Percentiles rank a stretch among this genome's conserved stretches.
Conservation (phyloP, 169 alveolate species). For the Plasmodium reichenowi region DNA sequence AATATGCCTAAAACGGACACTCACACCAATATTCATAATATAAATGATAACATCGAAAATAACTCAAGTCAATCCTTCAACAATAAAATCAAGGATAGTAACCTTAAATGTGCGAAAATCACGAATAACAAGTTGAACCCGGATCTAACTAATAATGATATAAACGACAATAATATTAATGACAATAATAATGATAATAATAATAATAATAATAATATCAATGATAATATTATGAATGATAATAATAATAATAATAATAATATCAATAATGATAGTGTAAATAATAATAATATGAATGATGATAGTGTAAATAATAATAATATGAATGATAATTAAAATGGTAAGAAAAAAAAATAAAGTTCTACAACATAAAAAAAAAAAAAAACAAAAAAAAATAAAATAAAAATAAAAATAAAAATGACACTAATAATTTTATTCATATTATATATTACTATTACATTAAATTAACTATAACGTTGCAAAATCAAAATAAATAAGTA, state of each 20-base stretch:
- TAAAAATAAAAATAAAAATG: too few relatives aligned
- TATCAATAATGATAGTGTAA: not conserved
- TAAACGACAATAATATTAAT: not conserved
- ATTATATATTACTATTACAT: too few relatives aligned
- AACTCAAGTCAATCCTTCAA: not conserved
- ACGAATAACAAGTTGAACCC: too few relatives aligned
- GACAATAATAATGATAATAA: not conserved
- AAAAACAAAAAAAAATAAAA: too few relatives aligned
- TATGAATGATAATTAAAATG: not conserved
- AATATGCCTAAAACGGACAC: too few relatives aligned
- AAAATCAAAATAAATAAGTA: too few relatives aligned
- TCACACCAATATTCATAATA: not conserved
- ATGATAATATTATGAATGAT: not conserved
- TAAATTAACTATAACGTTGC: too few relatives aligned
- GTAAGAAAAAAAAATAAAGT: too few relatives aligned
- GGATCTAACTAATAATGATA: not conserved
- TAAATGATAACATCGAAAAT: not conserved
- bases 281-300: not conserved
- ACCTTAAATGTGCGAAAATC: too few relatives aligned
- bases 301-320: not conserved
- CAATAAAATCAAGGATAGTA: too few relatives aligned
- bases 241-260: constrained; percentile 5
- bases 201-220: not conserved
- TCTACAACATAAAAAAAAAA: too few relatives aligned
- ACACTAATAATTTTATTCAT: too few relatives aligned